phyloP scores from a whole-genome alignment of 2,329 filamentous ascomycete species.

The Colletotrichum sp. region DNA sequence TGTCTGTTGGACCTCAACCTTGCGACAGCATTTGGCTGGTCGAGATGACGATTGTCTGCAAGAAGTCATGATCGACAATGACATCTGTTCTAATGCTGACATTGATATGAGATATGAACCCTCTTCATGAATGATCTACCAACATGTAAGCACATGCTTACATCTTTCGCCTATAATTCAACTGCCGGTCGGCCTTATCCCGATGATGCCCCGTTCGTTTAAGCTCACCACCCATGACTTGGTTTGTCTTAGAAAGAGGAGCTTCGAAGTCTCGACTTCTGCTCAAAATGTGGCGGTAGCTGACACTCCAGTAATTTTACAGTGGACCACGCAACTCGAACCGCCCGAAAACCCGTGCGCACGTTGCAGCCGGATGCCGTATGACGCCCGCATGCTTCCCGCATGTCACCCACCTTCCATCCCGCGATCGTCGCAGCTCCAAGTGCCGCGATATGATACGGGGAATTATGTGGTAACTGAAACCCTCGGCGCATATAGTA shows the following conservation, averaged over 20 bases:
- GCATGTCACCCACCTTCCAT: neutral
- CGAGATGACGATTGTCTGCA: neutral
- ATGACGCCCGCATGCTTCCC: neutral
- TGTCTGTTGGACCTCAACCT: neutral
- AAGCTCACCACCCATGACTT: neutral
- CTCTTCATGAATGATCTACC: neutral
- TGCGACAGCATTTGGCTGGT: neutral
- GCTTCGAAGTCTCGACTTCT: neutral
- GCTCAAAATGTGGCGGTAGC: neutral
- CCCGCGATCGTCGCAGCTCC: neutral
- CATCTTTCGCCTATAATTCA: neutral
- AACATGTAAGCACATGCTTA: neutral
- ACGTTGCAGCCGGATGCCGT: neutral
- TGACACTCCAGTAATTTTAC: neutral
- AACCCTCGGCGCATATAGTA: neutral
- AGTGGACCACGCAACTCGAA: neutral
- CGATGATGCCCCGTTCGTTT: neutral
- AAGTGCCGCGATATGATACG: neutral
- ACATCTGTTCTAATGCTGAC: neutral
- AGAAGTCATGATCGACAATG: neutral
- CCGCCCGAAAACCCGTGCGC: neutral
- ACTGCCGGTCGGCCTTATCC: neutral
- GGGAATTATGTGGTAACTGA: neutral
- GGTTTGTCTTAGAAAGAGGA: neutral
- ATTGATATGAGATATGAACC: neutral